Conservation (phyloP, 1,139 yeast genomes). For the Geotrichum aggregatum region DNA sequence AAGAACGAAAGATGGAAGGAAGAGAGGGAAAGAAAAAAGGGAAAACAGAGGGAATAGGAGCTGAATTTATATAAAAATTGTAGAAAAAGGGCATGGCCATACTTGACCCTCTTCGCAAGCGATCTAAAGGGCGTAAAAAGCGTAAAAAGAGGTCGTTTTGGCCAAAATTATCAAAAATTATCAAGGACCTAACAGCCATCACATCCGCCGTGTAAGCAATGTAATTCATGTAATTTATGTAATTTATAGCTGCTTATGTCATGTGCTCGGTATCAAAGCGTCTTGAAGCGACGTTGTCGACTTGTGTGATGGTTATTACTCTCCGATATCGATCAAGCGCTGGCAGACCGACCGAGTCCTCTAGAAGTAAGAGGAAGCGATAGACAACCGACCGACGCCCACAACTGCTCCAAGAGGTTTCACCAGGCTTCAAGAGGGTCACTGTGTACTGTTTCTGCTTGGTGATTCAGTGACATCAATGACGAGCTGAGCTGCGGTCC, state of each 20-base stretch:
- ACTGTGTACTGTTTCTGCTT: background rate
- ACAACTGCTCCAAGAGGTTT: background rate
- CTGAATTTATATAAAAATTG: slow-evolving; percentile 6
- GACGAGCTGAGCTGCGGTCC: too few relatives aligned
- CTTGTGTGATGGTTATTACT: background rate
- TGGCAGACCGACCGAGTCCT: background rate
- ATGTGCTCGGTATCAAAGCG: too few relatives aligned
- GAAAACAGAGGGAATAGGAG: slow-evolving; percentile 1
- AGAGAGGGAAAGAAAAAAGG: background rate
- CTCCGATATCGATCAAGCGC: too few relatives aligned
- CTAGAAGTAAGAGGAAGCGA: slow-evolving; percentile 10
- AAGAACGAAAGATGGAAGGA: background rate
- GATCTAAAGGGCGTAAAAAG: too few relatives aligned
- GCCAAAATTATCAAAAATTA: too few relatives aligned
- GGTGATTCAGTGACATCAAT: too few relatives aligned
- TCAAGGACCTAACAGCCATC: background rate
- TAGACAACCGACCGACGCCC: background rate
- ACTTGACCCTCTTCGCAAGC: too few relatives aligned
- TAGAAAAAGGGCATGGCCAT: too few relatives aligned
- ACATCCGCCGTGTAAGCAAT: background rate
- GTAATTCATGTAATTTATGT: too few relatives aligned
- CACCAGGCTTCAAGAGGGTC: background rate
- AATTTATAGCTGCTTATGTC: background rate
- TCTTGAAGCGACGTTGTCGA: too few relatives aligned
- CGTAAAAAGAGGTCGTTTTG: too few relatives aligned